These are phyloP conservation scores for Amaranthus tricolor DNA, from an alignment of 179 eudicot species.

Conservation along the genomic window DNA sequence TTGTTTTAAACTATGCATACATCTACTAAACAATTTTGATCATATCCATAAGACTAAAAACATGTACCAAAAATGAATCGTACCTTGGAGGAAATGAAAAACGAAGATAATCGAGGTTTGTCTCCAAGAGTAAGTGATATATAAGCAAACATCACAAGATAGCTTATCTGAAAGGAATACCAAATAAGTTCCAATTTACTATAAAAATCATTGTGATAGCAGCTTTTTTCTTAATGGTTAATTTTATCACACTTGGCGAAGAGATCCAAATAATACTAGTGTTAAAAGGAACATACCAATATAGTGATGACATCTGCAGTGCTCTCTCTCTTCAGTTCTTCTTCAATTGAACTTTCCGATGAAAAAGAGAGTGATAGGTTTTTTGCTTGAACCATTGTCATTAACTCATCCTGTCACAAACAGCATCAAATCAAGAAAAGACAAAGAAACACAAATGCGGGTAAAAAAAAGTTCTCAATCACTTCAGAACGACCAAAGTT, in stretches of 20 bases:
- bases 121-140: conserved; percentile 95
- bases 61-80: conserved; percentile 10
- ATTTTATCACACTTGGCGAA: background rate
- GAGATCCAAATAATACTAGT: background rate
- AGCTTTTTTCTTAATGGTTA: conserved; percentile 5
- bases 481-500: background rate
- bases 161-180: conserved; percentile 73
- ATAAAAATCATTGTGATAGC: background rate
- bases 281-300: conserved; percentile 41
- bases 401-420: conserved; percentile 71
- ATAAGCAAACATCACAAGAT: conserved; percentile 99
- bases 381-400: conserved; percentile 81
- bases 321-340: conserved; percentile 97
- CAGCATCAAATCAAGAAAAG: conserved; percentile 9
- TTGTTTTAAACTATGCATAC: no score
- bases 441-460: background rate
- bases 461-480: background rate
- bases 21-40: no score
- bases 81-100: conserved; percentile 88
- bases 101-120: conserved; percentile 65
- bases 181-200: conserved; percentile 8
- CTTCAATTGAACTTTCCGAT: conserved; percentile 97
- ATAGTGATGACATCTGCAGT: conserved; percentile 96
- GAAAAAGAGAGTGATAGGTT: conserved; percentile 84
- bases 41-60: background rate